A percentile compares a stretch with the other conserved stretches of the same genome.
phyloP scores from a whole-genome alignment of 164 flowering plant genomes.

The Paratinospora sagittata region DNA sequence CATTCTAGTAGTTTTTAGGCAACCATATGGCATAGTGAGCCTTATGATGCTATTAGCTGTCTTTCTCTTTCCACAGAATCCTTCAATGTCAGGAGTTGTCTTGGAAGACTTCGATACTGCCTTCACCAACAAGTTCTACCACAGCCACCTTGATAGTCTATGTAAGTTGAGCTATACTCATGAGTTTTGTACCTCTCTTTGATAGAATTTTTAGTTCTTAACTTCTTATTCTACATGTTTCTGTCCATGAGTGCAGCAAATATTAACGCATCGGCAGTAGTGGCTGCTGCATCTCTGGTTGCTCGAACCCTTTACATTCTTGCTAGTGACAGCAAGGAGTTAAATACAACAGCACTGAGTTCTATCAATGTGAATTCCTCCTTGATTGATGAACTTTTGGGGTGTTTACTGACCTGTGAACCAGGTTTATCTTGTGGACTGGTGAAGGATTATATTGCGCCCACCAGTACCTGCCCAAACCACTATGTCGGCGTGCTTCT shows the following conservation, averaged over 20 bases:
- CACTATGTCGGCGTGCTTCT: slow-evolving; percentile 82
- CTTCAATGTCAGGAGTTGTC: slow-evolving; percentile 63
- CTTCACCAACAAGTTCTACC: slow-evolving; percentile 75
- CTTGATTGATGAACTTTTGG: slow-evolving; percentile 73
- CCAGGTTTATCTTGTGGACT: slow-evolving; percentile 85
- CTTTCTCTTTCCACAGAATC: slow-evolving; percentile 21
- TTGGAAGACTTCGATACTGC: slow-evolving; percentile 78
- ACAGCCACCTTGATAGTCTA: slow-evolving; percentile 74
- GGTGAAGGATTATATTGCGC: slow-evolving; percentile 59
- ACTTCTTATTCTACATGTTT: not conserved
- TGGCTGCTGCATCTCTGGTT: slow-evolving; percentile 75
- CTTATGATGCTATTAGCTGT: not conserved
- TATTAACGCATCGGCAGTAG: slow-evolving; percentile 68
- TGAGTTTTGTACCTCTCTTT: not conserved
- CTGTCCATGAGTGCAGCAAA: slow-evolving; percentile 54
- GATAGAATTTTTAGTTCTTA: not conserved
- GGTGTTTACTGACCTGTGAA: slow-evolving; percentile 69
- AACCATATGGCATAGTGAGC: not conserved
- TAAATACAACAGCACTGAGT: slow-evolving; percentile 32
- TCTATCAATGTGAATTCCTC: slow-evolving; percentile 57
- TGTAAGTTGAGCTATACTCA: slow-evolving; percentile 38
- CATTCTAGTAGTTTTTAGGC: not conserved
- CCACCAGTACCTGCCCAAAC: slow-evolving; percentile 58
- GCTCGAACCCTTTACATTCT: slow-evolving; percentile 80
- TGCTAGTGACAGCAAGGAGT: slow-evolving; percentile 43